Evolutionary conservation across 345 rosid species (phyloP).

Genomic region (Salix exigua): DNA sequence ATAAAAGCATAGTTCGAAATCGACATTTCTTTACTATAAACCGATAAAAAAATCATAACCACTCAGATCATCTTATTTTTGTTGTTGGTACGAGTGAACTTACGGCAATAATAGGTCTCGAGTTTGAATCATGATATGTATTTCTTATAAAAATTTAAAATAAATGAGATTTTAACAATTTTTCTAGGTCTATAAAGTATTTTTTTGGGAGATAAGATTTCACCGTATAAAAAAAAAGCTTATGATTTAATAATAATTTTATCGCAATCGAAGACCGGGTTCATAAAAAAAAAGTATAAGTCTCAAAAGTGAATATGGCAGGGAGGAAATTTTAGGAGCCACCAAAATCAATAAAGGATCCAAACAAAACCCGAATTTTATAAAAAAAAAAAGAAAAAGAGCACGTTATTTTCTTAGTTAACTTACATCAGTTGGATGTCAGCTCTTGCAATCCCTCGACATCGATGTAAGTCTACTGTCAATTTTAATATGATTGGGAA

Average conservation of each 20-base stretch:
- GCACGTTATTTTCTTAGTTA: no score
- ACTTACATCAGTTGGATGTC: background rate
- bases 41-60: background rate
- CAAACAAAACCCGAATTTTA: background rate
- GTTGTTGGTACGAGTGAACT: background rate
- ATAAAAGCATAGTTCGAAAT: no score
- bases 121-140: accelerated
- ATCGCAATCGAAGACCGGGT: no score
- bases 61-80: background rate
- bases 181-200: accelerated
- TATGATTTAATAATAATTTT: no score
- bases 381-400: no score
- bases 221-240: background rate
- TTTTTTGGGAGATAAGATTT: no score
- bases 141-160: no score
- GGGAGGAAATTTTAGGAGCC: background rate
- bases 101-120: accelerated
- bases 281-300: no score
- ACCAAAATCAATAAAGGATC: background rate
- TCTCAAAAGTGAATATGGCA: no score
- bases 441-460: background rate
- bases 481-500: background rate
- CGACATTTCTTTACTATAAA: background rate
- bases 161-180: no score
- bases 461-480: background rate